These are phyloP conservation scores for Tylopilus subfusipes DNA, from an alignment of 768 basidiomycete genomes.

Conservation along the genomic window DNA sequence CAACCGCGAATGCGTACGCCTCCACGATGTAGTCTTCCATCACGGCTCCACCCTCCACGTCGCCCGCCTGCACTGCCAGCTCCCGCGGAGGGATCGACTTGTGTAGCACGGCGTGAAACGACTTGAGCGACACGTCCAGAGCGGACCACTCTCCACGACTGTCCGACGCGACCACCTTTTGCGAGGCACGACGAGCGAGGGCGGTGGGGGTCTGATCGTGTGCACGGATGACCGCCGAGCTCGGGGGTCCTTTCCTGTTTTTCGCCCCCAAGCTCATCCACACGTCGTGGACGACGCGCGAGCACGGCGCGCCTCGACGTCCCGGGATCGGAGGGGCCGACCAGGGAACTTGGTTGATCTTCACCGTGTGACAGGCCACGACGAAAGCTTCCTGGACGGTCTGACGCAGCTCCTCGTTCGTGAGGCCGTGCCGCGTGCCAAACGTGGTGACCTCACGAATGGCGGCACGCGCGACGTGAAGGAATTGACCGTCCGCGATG, in stretches of 20 bases:
- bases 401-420: background rate
- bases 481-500: background rate
- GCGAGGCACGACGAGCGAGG: background rate
- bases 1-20: too few relatives aligned
- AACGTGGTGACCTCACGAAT: background rate
- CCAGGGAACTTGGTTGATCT: background rate
- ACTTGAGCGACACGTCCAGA: background rate
- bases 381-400: background rate
- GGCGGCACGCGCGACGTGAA: background rate
- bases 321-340: background rate
- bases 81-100: background rate
- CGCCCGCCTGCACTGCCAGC: too few relatives aligned
- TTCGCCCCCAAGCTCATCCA: background rate
- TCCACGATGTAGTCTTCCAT: too few relatives aligned
- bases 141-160: background rate
- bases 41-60: too few relatives aligned
- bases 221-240: background rate
- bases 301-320: background rate
- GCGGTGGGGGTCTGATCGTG: background rate
- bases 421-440: background rate
- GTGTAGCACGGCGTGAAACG: background rate
- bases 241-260: background rate
- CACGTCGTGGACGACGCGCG: background rate
- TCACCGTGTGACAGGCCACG: background rate
- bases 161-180: background rate